phyloP scores from a whole-genome alignment of 106 monocot genomes.

The Dendrobium officinale region DNA sequence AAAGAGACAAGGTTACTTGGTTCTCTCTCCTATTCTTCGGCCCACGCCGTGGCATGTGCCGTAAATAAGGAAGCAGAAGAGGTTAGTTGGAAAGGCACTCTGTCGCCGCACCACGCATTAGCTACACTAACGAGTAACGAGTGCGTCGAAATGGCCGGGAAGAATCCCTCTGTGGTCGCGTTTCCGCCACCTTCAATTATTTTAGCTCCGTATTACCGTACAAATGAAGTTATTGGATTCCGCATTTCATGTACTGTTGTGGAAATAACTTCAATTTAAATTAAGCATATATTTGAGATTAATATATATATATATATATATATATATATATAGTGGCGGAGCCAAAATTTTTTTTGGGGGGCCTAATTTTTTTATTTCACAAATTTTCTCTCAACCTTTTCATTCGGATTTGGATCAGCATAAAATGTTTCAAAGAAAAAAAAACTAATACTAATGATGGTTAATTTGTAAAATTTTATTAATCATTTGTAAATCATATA shows the following conservation, averaged over 20 bases:
- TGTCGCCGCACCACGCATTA: not conserved
- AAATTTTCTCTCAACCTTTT: too few species aligned
- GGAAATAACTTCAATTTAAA: not conserved
- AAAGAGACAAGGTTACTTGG: not conserved
- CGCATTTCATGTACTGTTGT: not conserved
- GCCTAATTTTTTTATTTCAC: too few species aligned
- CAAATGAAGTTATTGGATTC: not conserved
- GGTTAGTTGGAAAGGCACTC: not conserved
- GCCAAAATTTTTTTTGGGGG: too few species aligned
- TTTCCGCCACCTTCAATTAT: constrained; percentile 1
- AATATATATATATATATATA: too few species aligned
- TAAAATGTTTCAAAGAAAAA: too few species aligned
- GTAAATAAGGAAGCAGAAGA: not conserved
- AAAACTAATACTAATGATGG: too few species aligned
- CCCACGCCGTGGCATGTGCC: not conserved
- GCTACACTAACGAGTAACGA: not conserved
- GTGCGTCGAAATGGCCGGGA: not conserved
- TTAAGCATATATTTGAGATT: too few species aligned
- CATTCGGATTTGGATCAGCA: too few species aligned
- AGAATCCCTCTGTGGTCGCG: not conserved
- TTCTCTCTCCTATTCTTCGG: not conserved
- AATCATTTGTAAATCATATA: too few species aligned
- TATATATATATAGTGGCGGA: too few species aligned
- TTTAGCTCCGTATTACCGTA: not conserved
- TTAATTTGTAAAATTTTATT: too few species aligned